These are phyloP conservation scores for Dipsacomyces acuminosporus DNA, from an alignment of 371 early-diverging fungal genomes.

Conservation along the genomic window DNA sequence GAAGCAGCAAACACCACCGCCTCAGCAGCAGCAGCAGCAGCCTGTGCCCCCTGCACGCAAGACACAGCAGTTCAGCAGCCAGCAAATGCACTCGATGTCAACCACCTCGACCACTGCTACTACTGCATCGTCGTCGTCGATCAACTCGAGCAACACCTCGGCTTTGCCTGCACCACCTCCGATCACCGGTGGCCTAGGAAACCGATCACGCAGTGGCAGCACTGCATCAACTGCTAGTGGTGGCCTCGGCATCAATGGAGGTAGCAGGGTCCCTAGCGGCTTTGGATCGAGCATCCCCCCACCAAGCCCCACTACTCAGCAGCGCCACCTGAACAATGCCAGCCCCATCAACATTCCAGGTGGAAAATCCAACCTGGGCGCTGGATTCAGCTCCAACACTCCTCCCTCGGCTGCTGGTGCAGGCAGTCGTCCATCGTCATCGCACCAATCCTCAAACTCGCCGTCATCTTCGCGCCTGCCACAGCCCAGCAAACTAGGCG, in stretches of 20 bases:
- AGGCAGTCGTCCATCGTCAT: constrained; percentile 41
- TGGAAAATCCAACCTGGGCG: constrained; percentile 28
- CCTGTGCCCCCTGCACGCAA: neutral
- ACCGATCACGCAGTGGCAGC: constrained; percentile 45
- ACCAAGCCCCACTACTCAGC: constrained; percentile 40
- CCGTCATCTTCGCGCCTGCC: constrained; percentile 25
- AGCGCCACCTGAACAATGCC: constrained; percentile 32
- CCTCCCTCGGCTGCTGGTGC: constrained; percentile 12
- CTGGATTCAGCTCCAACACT: constrained; percentile 26
- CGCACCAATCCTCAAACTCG: constrained; percentile 32
- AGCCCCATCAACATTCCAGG: constrained; percentile 27
- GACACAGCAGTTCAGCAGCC: neutral
- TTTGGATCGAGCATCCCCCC: constrained; percentile 39
- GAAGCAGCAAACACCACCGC: constrained; percentile 14
- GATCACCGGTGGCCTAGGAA: constrained; percentile 27
- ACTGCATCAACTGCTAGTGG: constrained; percentile 37
- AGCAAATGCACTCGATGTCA: constrained; percentile 7
- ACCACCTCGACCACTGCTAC: constrained; percentile 2
- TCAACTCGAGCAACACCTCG: constrained; percentile 20
- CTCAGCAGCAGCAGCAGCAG: constrained; percentile 3
- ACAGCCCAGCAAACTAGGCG: constrained; percentile 14
- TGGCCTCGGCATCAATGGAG: constrained; percentile 7
- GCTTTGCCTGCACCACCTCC: constrained; percentile 41
- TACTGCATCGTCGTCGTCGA: constrained; percentile 20
- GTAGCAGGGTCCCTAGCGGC: constrained; percentile 25